Conservation (phyloP, 805 yeast species). For the Cyberlindnera xishuangbannaensis region DNA sequence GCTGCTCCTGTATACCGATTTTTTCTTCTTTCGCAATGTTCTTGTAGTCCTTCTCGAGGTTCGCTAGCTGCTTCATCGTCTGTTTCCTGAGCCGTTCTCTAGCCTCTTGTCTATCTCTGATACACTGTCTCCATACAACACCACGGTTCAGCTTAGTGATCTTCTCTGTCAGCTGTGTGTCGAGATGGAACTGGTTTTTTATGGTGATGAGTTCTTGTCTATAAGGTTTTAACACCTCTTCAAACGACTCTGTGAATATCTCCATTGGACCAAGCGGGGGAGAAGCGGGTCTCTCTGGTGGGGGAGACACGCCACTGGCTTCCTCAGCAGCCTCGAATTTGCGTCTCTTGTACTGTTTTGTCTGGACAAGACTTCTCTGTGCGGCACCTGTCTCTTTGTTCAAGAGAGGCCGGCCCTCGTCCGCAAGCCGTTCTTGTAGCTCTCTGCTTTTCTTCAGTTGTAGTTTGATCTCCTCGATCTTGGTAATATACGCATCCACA, state of each 20-base stretch:
- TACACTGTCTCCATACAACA: constrained; percentile 21
- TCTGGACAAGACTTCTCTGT: constrained; percentile 1
- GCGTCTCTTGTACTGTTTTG: constrained; percentile 3
- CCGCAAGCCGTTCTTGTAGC: constrained; percentile 16
- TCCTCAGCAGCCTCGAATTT: constrained; percentile 1
- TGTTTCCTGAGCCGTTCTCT: constrained; percentile 9
- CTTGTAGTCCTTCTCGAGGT: constrained; percentile 14
- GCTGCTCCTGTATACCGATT: constrained; percentile 5
- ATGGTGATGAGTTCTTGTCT: constrained; percentile 9
- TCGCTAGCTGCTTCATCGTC: not conserved
- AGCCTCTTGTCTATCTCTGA: constrained; percentile 13
- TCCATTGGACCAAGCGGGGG: constrained; percentile 15
- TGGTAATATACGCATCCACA: constrained; percentile 28
- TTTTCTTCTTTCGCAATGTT: constrained; percentile 11
- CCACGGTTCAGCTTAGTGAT: constrained; percentile 14
- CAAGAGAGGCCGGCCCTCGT: constrained; percentile 12
- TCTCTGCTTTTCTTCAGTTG: constrained; percentile 19
- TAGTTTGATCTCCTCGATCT: constrained; percentile 27
- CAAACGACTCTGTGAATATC: constrained; percentile 21
- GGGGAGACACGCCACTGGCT: constrained; percentile 9
- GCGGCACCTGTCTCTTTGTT: constrained; percentile 14
- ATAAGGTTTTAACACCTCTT: constrained; percentile 13
- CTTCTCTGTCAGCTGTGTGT: constrained; percentile 16
- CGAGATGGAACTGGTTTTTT: constrained; percentile 16
- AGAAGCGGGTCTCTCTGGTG: constrained; percentile 12